Evolutionary conservation across 1,284 basidiomycete species (phyloP).

Genomic region (Ceratobasidium sp.): DNA sequence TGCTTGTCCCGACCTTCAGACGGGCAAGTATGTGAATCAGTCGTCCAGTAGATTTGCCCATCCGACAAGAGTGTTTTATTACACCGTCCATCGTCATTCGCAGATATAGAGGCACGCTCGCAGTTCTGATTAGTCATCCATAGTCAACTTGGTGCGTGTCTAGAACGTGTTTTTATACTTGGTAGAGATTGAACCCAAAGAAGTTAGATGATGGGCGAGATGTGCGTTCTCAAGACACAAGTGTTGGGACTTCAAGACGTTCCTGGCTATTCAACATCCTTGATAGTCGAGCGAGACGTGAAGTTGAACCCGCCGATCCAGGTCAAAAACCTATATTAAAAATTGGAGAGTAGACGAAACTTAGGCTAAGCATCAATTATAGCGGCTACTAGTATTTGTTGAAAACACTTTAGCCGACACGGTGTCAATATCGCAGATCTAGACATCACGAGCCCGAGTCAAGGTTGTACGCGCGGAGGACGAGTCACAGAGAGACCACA

Average conservation of each 20-base stretch:
- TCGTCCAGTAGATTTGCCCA: background rate
- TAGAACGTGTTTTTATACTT: conserved; percentile 1
- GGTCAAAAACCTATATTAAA: too few relatives aligned
- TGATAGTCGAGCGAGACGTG: background rate
- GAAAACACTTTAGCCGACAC: too few relatives aligned
- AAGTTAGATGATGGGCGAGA: conserved; percentile 5
- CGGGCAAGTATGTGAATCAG: background rate
- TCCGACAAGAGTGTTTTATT: background rate
- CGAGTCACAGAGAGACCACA: too few relatives aligned
- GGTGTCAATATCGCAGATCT: too few relatives aligned
- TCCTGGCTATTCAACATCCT: background rate
- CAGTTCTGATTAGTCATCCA: background rate
- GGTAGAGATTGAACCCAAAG: background rate
- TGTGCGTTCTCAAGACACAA: background rate
- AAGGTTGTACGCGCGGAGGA: too few relatives aligned
- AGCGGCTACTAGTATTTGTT: too few relatives aligned
- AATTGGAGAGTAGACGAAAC: too few relatives aligned
- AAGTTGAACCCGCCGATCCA: too few relatives aligned
- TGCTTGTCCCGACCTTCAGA: background rate
- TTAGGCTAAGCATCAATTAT: too few relatives aligned
- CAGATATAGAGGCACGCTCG: background rate
- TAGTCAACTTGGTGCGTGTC: background rate
- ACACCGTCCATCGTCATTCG: background rate
- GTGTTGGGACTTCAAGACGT: background rate
- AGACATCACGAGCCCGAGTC: too few relatives aligned